Conservation (phyloP, 1,284 basidiomycete species). For the Kalmanozyma brasiliensis region DNA sequence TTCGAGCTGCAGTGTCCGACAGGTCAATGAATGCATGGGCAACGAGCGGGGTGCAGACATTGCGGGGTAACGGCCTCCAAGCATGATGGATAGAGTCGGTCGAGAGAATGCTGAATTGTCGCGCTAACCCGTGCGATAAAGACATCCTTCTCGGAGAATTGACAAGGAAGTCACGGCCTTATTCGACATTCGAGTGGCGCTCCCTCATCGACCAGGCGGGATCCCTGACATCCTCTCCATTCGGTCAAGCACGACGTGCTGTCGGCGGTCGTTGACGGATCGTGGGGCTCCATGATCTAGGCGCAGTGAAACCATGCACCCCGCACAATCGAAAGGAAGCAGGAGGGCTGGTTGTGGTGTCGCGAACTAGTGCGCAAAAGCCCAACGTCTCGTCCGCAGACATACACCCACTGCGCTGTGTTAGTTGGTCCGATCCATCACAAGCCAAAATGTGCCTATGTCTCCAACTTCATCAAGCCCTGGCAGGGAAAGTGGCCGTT, state of each 20-base stretch:
- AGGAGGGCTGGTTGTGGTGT: no score
- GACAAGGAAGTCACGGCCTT: constrained; percentile 16
- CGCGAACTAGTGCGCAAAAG: no score
- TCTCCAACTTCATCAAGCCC: no score
- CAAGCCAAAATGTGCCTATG: no score
- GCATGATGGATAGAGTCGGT: constrained; percentile 7
- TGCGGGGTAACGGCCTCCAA: constrained; percentile 2
- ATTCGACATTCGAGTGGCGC: neutral
- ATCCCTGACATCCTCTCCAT: no score
- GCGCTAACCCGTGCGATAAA: constrained; percentile 7
- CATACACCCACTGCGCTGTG: no score
- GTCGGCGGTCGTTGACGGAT: neutral
- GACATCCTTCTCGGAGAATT: neutral
- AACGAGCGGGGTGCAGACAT: neutral
- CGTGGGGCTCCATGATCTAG: constrained; percentile 12
- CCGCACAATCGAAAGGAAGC: constrained; percentile 4
- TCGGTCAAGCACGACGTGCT: no score
- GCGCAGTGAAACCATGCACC: neutral
- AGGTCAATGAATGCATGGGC: neutral
- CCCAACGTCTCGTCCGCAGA: no score
- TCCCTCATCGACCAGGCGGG: neutral
- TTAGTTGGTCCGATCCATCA: no score
- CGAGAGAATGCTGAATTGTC: constrained; percentile 10
- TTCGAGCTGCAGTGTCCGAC: no score
- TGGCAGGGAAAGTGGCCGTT: no score